phyloP scores from a whole-genome alignment of 495 filamentous ascomycete species.

The Penicillium paxilli region DNA sequence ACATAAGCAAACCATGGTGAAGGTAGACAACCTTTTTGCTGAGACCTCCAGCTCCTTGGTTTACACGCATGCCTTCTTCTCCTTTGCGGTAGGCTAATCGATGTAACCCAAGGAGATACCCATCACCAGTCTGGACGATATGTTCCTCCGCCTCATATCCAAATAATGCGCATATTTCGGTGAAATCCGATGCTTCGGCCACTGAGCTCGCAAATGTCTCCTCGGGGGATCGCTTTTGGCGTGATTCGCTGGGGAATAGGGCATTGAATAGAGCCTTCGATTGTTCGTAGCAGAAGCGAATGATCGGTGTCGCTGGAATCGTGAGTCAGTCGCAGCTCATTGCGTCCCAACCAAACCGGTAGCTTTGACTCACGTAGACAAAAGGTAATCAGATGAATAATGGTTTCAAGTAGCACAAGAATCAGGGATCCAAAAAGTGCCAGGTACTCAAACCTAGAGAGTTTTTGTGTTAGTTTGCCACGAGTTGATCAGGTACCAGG shows the following conservation, averaged over 20 bases:
- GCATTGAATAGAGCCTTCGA: constrained; percentile 83
- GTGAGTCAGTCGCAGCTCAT: constrained; percentile 19
- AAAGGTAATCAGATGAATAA: constrained; percentile 86
- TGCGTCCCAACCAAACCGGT: background rate
- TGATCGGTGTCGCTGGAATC: constrained; percentile 66
- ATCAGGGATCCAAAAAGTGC: constrained; percentile 80
- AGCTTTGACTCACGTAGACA: constrained; percentile 67
- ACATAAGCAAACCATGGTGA: constrained; percentile 97
- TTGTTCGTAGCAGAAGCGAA: constrained; percentile 77
- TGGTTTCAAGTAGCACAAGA: constrained; percentile 74
- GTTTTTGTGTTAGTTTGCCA: constrained; percentile 4
- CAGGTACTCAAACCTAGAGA: constrained; percentile 73
- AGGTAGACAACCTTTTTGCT: constrained; percentile 89
- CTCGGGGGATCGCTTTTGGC: constrained; percentile 53
- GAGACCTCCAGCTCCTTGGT: constrained; percentile 66
- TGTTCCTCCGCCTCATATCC: constrained; percentile 95
- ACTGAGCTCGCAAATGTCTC: constrained; percentile 47
- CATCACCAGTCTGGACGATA: constrained; percentile 90
- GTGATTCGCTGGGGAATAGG: constrained; percentile 68
- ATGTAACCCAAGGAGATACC: constrained; percentile 90
- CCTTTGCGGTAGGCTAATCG: constrained; percentile 79
- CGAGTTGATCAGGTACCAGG: background rate
- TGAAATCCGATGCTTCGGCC: constrained; percentile 80
- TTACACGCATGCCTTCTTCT: constrained; percentile 70
- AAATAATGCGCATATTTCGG: constrained; percentile 84